Base-by-base conservation (phyloP, 2,329 filamentous ascomycete genomes). In the Colletotrichum costaricense region DNA sequence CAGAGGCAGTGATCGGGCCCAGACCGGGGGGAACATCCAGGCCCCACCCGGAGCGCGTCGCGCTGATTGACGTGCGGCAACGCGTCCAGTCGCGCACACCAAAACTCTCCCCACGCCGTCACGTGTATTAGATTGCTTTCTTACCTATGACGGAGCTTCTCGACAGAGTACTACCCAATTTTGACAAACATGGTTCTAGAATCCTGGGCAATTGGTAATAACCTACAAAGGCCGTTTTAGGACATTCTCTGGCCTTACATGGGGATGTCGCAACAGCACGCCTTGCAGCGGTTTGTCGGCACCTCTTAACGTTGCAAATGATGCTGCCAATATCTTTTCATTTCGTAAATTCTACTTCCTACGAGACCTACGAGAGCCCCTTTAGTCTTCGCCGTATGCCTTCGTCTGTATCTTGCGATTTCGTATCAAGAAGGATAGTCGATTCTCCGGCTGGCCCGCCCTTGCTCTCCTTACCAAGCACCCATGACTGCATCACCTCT, bases 401-500 rank as follows among this genome's bases (percentile, higher is more conserved):
- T 42, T 67, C 70, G 3, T 75, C 73, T 8, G 60, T 63, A 9
- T 72, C 65, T 22, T 64, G 46, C 1, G 33, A 52, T 19, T 65
- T 72, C 1, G 49, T 55, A n/a, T 72, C 72, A 12, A 76, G 54
- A 5, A 74, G 56, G 2, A 72, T 24, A 2, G 38, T 26, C 4
- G 28, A 5, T 11, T 64, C 54, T 12, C 11, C n/a, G 56, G 69
- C 12, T 35, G 78, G 72, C 6, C 75, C 76, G 4, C 80, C 82
- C 8, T 75, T 76, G 2, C 80, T 82, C 14, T 84, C 78, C 26
- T 80, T 78, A 4, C 86, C 88, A 57, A 93, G 83, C 0, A 93
- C 88, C 94, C 94, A 95, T 2, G 91, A 94, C 75, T 93, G 88
- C 22, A 94, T 83, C 33, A 96, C 88, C 78, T 94, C 86, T 81